Evolutionary conservation across 345 rosid species (phyloP).

Genomic region (Populus simonii): DNA sequence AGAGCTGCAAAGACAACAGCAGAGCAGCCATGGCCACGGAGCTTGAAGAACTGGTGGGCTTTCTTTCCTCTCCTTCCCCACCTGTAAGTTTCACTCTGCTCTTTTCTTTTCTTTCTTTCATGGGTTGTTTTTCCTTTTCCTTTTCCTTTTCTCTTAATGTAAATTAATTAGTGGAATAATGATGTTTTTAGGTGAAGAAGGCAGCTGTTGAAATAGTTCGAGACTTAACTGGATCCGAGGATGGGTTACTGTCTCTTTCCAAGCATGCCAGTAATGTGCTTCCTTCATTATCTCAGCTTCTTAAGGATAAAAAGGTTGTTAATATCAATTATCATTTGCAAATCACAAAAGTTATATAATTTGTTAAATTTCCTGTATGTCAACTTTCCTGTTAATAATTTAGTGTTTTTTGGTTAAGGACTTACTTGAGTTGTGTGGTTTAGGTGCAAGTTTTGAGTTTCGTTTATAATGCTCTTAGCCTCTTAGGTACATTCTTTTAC

Average conservation of each 20-base stretch:
- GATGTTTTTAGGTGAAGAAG: constrained; percentile 59
- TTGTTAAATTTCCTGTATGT: background rate
- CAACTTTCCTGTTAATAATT: background rate
- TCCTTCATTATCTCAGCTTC: constrained; percentile 56
- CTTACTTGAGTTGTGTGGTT: background rate
- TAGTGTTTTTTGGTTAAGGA: background rate
- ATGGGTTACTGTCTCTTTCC: constrained; percentile 67
- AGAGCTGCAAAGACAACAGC: background rate
- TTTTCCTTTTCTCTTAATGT: background rate
- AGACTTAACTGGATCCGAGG: constrained; percentile 82
- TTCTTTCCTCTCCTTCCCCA: constrained; percentile 64
- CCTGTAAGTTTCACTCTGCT: constrained; percentile 43
- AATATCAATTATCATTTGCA: background rate
- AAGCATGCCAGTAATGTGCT: constrained; percentile 45
- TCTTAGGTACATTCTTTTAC: background rate
- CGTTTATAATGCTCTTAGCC: background rate
- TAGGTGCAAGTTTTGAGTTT: background rate
- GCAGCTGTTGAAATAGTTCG: constrained; percentile 79
- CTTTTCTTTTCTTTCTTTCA: background rate
- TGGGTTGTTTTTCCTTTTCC: background rate
- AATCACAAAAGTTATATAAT: background rate
- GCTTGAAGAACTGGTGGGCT: constrained; percentile 74
- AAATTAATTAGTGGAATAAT: background rate
- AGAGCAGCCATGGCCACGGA: constrained; percentile 66
- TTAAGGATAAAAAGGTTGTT: constrained; percentile 64